Evolutionary conservation across 192 early-diverging fungal species (phyloP).

Genomic region (Backusella tuberculispora): DNA sequence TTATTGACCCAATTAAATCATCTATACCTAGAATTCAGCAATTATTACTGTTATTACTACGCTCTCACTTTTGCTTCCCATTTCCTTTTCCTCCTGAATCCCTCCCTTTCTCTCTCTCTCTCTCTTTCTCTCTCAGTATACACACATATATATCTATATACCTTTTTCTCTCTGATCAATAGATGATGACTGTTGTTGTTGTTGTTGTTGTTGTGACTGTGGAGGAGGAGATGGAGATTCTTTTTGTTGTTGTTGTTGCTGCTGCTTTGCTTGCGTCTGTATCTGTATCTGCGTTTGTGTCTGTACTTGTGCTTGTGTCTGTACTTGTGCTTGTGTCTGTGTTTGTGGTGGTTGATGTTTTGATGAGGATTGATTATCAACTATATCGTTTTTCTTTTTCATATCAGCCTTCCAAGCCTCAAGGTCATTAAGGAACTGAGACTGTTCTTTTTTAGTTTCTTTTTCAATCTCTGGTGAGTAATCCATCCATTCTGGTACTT

Average conservation of each 20-base stretch:
- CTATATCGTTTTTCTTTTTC: slow-evolving; percentile 51
- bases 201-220: neutral
- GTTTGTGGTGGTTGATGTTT: neutral
- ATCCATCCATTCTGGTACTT: slow-evolving; percentile 64
- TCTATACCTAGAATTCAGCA: neutral
- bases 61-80: too few relatives aligned
- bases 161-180: neutral
- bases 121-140: neutral
- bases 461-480: slow-evolving; percentile 56
- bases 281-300: neutral
- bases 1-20: neutral
- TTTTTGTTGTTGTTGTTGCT: neutral
- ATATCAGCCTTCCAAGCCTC: slow-evolving; percentile 64
- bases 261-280: neutral
- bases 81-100: too few relatives aligned
- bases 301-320: too few relatives aligned
- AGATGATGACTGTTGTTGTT: neutral
- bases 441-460: slow-evolving; percentile 31
- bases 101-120: neutral
- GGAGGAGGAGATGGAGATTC: neutral
- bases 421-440: slow-evolving; percentile 53
- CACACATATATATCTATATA: neutral
- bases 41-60: neutral
- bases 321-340: neutral
- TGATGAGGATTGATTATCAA: neutral